Base-by-base conservation (phyloP, 257 asterid species). In the Solanum gandarillasii region DNA sequence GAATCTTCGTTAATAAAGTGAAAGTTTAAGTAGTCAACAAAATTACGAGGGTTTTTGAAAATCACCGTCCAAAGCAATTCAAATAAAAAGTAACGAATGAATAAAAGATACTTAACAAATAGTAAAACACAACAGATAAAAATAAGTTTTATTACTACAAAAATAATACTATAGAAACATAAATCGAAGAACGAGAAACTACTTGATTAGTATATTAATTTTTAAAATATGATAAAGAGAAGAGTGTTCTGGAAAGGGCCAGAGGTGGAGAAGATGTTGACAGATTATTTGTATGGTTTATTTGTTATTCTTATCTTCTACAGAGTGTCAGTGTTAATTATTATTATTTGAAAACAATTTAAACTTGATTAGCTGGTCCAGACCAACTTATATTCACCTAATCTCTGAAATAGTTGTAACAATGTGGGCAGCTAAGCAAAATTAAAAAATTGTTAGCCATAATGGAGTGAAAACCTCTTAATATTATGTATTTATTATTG, bases 171-270 rank as follows among this genome's bases (percentile, higher is more conserved):
- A 67, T 67, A 7, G 25, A 0, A 55, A 20, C 25, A 7, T 55
- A 7, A 55, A 55, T 55, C 11, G 13, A 5, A 68, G 10, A 67
- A 67, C 5, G 2, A 58, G 5, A 58, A 62, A 10, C 71, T 23
- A 32, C 18, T 87, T 35, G 6, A 48, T 48, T 14, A 52, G 2
- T 38, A 48, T 85, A 68, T 84, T 1, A 38, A 39, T 75, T 76
- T 58, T 29, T 52, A 82, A 14, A 72, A 48, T 71, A n/a, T 70
- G 68, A 62, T 55, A 52, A 83, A 58, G 87, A 52, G 11, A 23
- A 36, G 93, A 87, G 90, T 71, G 91, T 91, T 90, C 94, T 93
- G 92, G 93, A 93, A 91, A 90, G 91, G n/a, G 43, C 48, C 7
- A 18, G 70, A 18, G 25, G 85, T 46, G 70, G 88, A 73, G 58